Conservation (phyloP, 495 filamentous ascomycete species). For the Aspergillus diversus region DNA sequence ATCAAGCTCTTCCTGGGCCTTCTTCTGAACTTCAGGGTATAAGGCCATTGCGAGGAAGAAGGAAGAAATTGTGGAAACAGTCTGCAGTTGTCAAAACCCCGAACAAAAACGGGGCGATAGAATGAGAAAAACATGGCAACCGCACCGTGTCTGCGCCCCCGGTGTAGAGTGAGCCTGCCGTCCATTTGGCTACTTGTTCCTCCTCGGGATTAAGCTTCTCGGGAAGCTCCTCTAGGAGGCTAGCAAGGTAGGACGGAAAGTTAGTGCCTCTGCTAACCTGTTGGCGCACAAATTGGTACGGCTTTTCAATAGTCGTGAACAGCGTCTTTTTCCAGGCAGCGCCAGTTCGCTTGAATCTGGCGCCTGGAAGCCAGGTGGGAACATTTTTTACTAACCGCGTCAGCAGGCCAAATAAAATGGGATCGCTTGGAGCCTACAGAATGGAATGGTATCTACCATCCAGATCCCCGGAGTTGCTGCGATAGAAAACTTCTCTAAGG, state of each 20-base stretch:
- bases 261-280: constrained; percentile 40
- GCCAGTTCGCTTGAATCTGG: constrained; percentile 49
- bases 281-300: constrained; percentile 48
- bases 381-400: constrained; percentile 39
- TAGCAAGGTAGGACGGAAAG: constrained; percentile 43
- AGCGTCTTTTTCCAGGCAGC: constrained; percentile 37
- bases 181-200: constrained; percentile 40
- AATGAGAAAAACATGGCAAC: background rate
- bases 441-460: constrained; percentile 44
- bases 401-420: background rate
- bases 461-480: constrained; percentile 44
- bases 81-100: constrained; percentile 21
- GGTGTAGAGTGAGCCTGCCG: constrained; percentile 53
- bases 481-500: constrained; percentile 41
- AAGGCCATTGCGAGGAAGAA: constrained; percentile 49
- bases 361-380: constrained; percentile 55
- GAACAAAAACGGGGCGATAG: no score
- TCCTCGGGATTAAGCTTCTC: constrained; percentile 26
- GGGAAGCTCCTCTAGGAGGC: constrained; percentile 31
- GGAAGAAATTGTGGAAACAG: constrained; percentile 35
- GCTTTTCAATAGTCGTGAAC: constrained; percentile 31
- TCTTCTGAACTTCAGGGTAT: constrained; percentile 47
- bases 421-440: constrained; percentile 10
- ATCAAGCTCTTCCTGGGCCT: constrained; percentile 60
- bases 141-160: constrained; percentile 58